A percentile compares a stretch with the other conserved stretches of the same genome.
Evolutionary conservation across 176 grass and related monocot genomes (phyloP).

Genomic region (Hsuehochloa calcarea): DNA sequence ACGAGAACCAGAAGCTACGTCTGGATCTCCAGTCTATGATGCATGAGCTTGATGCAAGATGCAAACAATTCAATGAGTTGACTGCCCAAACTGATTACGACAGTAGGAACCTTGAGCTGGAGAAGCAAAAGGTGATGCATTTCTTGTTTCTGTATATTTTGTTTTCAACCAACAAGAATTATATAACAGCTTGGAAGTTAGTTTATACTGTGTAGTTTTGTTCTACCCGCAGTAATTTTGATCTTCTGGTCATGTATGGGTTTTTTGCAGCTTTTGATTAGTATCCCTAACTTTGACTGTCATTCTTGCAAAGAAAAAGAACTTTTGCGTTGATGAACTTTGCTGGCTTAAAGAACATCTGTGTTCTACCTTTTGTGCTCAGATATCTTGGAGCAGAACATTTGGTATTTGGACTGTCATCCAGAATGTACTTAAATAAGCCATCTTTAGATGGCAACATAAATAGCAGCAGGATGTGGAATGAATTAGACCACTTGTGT

Average conservation of each 20-base stretch:
- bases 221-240: not conserved
- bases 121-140: constrained; percentile 47
- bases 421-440: constrained; percentile 44
- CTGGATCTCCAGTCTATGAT: constrained; percentile 51
- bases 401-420: not conserved
- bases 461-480: constrained; percentile 40
- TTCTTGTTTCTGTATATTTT: not conserved
- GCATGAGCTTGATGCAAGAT: constrained; percentile 54
- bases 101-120: constrained; percentile 48
- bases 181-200: not conserved
- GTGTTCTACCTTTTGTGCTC: not conserved
- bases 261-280: not conserved
- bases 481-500: constrained; percentile 8
- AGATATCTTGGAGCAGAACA: not conserved
- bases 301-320: not conserved
- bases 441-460: constrained; percentile 28
- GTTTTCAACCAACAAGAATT: not conserved
- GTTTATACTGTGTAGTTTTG: not conserved
- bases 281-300: not conserved
- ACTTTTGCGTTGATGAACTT: not conserved
- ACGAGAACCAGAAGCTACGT: constrained; percentile 55
- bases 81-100: constrained; percentile 44
- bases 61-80: constrained; percentile 49
- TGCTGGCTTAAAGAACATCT: not conserved
- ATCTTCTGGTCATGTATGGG: not conserved